Base-by-base conservation (phyloP, 2,329 filamentous ascomycete species). In the Bipolaris sorokiniana region DNA sequence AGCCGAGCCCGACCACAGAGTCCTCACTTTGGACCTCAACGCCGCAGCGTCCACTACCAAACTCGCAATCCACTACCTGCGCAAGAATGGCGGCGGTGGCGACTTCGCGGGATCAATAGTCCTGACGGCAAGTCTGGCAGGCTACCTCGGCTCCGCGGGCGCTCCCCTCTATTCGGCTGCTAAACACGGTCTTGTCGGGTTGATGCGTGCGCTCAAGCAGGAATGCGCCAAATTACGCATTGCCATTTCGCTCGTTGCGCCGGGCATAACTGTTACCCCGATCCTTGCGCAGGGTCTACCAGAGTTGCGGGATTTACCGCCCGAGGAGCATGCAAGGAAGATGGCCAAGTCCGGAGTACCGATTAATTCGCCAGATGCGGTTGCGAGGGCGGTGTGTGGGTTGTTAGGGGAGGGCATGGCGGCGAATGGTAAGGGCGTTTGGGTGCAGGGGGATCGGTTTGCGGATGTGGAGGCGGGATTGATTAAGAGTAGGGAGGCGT, bases 181-280 rank as follows among this genome's bases (percentile, higher is more conserved):
- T 9, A 83, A 83, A 58, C 81, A 83, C 63, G 81, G 77, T 74
- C 72, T 83, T 31, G 79, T 83, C 1, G 81, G 81, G n/a, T 74
- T 82, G 18, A 77, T 83, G 74, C 77, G 81, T 20, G 78, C 81
- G 0, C 68, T 83, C 22, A 82, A 83, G 67, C 77, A 80, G 34
- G 81, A 82, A 62, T 79, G 77, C 47, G 76, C 77, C 5, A 81
- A 77, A 55, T 65, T 80, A 10, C 70, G 74, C 34, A 81, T 83
- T 45, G 74, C 79, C 0, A 75, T 82, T 26, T 78, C 76, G 0
- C 77, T 82, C 5, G 79, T 83, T 1, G 81, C 80, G 1, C 81
- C 81, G 1, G 81, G 76, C 2, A 82, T 83, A 40, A 82, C 81
- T 0, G 67, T 81, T 10, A 83, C 81, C 2, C 77, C 78, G 3